These are phyloP conservation scores for Geranium incanum DNA, from an alignment of 441 rosid genomes.

Conservation along the genomic window DNA sequence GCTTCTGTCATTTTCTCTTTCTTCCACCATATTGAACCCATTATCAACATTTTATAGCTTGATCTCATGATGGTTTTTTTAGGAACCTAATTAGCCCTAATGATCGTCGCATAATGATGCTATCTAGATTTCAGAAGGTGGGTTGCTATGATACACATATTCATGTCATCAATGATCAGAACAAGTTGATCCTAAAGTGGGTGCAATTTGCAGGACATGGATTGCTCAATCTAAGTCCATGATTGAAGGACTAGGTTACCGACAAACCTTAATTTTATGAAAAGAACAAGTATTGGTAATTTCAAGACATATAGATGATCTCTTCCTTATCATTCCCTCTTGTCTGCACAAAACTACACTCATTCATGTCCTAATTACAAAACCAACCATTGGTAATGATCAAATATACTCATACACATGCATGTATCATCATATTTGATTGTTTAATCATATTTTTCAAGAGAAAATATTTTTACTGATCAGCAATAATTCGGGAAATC, in stretches of 20 bases:
- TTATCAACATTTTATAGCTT: conserved; percentile 2
- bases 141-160: conserved; percentile 13
- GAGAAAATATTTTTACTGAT: no score
- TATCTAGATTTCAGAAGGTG: not conserved
- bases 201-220: conserved; percentile 1
- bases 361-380: conserved; percentile 15
- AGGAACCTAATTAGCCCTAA: conserved; percentile 4
- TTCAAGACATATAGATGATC: not conserved
- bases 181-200: conserved; percentile 3
- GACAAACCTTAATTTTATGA: not conserved
- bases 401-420: not conserved
- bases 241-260: not conserved
- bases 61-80: conserved; percentile 21
- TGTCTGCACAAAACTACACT: not conserved
- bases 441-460: not conserved
- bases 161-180: conserved; percentile 7
- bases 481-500: no score
- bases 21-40: conserved; percentile 9
- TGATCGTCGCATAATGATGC: conserved; percentile 1
- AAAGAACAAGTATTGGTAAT: not conserved
- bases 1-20: conserved; percentile 20
- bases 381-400: conserved; percentile 8
- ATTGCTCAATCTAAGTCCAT: not conserved
- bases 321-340: not conserved
- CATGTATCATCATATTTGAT: not conserved